Conservation (phyloP, 2,329 filamentous ascomycete species). For the Aspergillus proliferans region DNA sequence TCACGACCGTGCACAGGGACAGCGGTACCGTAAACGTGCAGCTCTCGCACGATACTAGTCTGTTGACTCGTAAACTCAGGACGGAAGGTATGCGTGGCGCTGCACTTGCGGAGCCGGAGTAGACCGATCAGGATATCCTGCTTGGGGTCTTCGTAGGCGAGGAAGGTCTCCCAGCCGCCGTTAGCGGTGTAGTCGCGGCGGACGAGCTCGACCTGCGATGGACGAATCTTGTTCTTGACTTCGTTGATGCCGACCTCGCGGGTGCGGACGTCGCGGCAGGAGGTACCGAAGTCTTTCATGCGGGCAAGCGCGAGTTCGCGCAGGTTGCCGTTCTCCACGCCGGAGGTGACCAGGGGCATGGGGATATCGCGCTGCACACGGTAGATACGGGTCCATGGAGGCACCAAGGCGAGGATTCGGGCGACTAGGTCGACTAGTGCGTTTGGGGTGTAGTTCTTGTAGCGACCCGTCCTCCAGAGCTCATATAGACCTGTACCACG, state of each 20-base stretch:
- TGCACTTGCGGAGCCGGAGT: conserved; percentile 83
- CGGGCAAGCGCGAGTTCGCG: conserved; percentile 88
- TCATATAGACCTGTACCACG: conserved; percentile 95
- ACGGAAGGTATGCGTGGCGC: conserved; percentile 83
- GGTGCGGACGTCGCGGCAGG: conserved; percentile 91
- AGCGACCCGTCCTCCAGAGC: conserved; percentile 91
- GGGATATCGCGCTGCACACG: conserved; percentile 97
- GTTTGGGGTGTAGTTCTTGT: conserved; percentile 98
- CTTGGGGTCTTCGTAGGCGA: conserved; percentile 96
- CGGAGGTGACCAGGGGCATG: conserved; percentile 99
- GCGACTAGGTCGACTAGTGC: conserved; percentile 92
- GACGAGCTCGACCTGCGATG: conserved; percentile 91
- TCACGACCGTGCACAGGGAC: conserved; percentile 96
- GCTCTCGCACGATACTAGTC: conserved; percentile 84
- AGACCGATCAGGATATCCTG: conserved; percentile 95
- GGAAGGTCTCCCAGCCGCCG: conserved; percentile 95
- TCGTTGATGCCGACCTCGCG: conserved; percentile 98
- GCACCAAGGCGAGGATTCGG: conserved; percentile 87
- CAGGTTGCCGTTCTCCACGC: conserved; percentile 95
- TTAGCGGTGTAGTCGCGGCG: conserved; percentile 92
- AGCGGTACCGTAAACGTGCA: conserved; percentile 94
- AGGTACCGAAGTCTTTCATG: conserved; percentile 98
- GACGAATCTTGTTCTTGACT: conserved; percentile 96
- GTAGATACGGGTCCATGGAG: conserved; percentile 97
- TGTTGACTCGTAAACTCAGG: conserved; percentile 79